Evolutionary conservation across 306 rosid species (phyloP), one percentile per base, ranked within the genome.

Genomic region (Castanopsis chinensis): DNA sequence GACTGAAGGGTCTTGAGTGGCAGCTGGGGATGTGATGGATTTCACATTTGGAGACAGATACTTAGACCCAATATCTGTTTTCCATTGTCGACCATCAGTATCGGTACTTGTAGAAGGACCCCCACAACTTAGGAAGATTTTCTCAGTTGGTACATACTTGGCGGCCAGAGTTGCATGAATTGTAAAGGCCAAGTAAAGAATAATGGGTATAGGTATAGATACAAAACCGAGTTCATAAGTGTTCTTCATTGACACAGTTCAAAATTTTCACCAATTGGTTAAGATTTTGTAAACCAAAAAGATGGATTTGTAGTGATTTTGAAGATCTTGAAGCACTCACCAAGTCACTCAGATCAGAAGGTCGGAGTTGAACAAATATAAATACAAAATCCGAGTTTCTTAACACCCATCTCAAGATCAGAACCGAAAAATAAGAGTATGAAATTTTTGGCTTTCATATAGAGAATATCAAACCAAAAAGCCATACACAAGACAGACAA

Each of bases 41-140:
- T 78, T 83, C 0, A 45, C 83, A 0, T 56, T 25, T 0, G 87
- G 80, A 2, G 91, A 81, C 41, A 61, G 78, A 58, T 88, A 89
- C 76, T 77, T 81, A 33, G 97, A 94, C 33, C 88, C 93, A 28
- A 56, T 17, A 77, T 94, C 98, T 23, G 93, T 72, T 28, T 76
- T 75, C 98, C 98, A 94, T 25, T 61, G 68, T 76, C 89, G 87
- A 56, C 87, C 92, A 80, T 91, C 87, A 55, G 84, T 15, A 73
- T 92, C 97, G 43, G 69, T 67, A 59, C 87, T 70, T 21, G 27
- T 71, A n/a, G n/a, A n/a, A 1, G 87, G 72, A 20, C 6, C 37
- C 1, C 97, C 98, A 78, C 98, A 94, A 76, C 52, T 84, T 68
- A 94, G 78, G 84, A 94, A 80, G n/a, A 91, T 80, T 6, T 87